phyloP scores from a whole-genome alignment of 164 flowering plant genomes.

The Liquidambar formosana region DNA sequence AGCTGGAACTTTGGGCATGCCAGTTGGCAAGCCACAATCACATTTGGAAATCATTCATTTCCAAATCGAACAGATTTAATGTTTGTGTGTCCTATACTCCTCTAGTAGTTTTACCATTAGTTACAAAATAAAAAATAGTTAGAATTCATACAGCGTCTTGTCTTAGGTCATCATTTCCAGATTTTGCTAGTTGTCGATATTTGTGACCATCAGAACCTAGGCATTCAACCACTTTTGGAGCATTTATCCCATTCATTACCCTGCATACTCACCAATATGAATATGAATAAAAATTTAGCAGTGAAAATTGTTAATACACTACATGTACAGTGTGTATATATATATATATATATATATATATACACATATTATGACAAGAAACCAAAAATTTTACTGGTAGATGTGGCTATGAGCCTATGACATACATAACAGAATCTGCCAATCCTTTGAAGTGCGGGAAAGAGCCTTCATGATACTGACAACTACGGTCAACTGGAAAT shows the following conservation, averaged over 20 bases:
- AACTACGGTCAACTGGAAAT: conserved; percentile 78
- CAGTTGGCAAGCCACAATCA: neutral
- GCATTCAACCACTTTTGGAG: conserved; percentile 96
- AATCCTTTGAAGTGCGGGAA: conserved; percentile 92
- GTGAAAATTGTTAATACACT: neutral
- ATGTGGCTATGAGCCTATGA: conserved; percentile 11
- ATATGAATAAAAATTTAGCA: neutral
- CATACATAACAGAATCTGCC: conserved; percentile 82
- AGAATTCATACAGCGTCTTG: conserved; percentile 88
- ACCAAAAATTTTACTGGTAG: too few relatives aligned
- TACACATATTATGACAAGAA: too few relatives aligned
- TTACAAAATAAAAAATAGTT: neutral
- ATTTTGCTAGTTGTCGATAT: conserved; percentile 97
- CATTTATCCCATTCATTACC: conserved; percentile 98
- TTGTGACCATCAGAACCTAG: conserved; percentile 85
- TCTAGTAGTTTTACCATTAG: neutral
- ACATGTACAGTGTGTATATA: neutral
- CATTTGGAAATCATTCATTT: neutral
- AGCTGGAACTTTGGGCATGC: neutral
- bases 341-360: too few relatives aligned
- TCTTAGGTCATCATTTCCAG: conserved; percentile 99
- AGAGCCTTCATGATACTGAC: conserved; percentile 82
- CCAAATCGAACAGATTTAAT: neutral
- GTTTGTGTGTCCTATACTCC: neutral
- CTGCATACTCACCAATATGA: conserved; percentile 38